Conservation (phyloP, 2,329 filamentous ascomycete species). For the Fusarium algeriense region DNA sequence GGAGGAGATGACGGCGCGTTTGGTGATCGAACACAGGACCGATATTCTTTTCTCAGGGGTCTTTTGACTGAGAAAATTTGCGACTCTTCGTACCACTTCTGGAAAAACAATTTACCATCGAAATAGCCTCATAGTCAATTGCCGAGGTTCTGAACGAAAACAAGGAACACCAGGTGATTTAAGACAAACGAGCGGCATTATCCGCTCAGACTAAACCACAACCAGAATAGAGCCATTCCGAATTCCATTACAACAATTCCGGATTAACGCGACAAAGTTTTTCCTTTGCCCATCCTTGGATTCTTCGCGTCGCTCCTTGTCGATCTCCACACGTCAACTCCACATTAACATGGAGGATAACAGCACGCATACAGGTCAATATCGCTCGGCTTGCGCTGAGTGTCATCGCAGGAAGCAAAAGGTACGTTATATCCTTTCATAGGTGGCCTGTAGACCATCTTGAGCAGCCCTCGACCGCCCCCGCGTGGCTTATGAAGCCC, state of each 20-base stretch:
- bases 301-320: constrained; percentile 37
- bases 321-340: constrained; percentile 43
- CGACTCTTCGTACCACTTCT: neutral
- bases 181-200: constrained; percentile 15
- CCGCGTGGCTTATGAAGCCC: constrained; percentile 47
- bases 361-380: constrained; percentile 56
- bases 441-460: neutral
- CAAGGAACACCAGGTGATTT: neutral
- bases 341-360: constrained; percentile 52
- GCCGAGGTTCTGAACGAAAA: neutral
- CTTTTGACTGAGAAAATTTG: neutral
- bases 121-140: neutral
- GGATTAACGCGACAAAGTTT: constrained; percentile 38
- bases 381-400: constrained; percentile 58
- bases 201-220: constrained; percentile 9
- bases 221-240: neutral
- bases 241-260: neutral
- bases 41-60: neutral
- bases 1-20: neutral
- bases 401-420: constrained; percentile 58
- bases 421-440: constrained; percentile 37
- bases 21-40: neutral
- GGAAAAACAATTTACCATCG: too few relatives aligned
- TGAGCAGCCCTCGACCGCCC: neutral
- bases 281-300: constrained; percentile 28